These are phyloP conservation scores for Dendryphion nanum DNA, from an alignment of 2,329 filamentous ascomycete species.

Conservation along the genomic window DNA sequence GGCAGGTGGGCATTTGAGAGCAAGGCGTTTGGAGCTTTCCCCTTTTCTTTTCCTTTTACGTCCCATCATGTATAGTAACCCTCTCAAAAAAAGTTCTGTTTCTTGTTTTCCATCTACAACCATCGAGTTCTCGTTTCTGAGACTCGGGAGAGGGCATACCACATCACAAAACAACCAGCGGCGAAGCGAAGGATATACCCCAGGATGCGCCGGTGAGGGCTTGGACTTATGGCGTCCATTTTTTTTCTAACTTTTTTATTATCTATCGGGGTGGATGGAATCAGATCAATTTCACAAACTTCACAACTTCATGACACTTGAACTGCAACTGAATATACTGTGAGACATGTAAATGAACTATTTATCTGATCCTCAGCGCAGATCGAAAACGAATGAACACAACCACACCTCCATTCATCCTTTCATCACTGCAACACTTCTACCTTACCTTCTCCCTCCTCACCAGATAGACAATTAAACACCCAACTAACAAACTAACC, in stretches of 20 bases:
- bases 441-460: background rate
- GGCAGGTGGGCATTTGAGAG: too few species aligned
- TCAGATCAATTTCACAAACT: too few species aligned
- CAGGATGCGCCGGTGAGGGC: conserved; percentile 31
- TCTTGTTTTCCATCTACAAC: background rate
- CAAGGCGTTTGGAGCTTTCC: conserved; percentile 21
- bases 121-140: background rate
- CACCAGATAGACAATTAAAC: background rate
- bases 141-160: background rate
- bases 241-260: background rate
- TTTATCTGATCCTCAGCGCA: too few species aligned
- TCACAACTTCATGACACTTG: background rate
- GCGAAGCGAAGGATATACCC: conserved; percentile 33
- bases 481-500: too few species aligned
- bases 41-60: conserved; percentile 2
- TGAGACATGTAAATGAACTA: too few species aligned
- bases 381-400: too few species aligned
- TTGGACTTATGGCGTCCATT: conserved; percentile 12
- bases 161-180: conserved; percentile 28
- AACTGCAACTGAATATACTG: background rate
- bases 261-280: background rate
- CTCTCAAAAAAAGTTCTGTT: background rate
- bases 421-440: too few species aligned
- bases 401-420: too few species aligned
- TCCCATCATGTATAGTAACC: background rate